Evolutionary conservation across 2,329 filamentous ascomycete genomes (phyloP), one percentile per base, ranked within the genome.

Genomic region (Mollisia scopiformis): DNA sequence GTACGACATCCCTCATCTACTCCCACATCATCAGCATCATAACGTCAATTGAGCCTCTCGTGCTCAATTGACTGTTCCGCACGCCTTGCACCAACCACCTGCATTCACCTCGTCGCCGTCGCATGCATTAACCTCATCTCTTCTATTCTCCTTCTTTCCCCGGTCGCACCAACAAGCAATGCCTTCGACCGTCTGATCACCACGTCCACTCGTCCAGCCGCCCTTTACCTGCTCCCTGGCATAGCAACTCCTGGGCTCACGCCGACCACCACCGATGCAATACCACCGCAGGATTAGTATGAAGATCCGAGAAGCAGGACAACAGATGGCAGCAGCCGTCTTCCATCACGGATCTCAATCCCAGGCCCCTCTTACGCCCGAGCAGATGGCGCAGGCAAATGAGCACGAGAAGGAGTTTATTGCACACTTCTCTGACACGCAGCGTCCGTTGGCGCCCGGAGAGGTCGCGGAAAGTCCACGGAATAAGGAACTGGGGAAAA

Each of bases 361-460:
- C 21, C n/a, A n/a, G n/a, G n/a, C n/a, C n/a, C n/a, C n/a, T n/a
- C n/a, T n/a, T n/a, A 25, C 28, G 27, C 19, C 16, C 13, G 30
- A 10, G 27, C 10, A 35, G 13, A 51, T 51, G 39, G 62, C 52
- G 46, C 51, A 63, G 56, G 54, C 39, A n/a, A 59, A 62, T 23
- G 60, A 67, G 55, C 60, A 69, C 31, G 71, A 72, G 55, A 72
- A 67, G 61, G 55, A 66, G 16, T 72, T 72, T 47, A 59, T 72
- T 21, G 67, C 70, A 19, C 66, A 66, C 27, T 72, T 63, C 59
- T 47, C 57, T 4, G 62, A 68, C 5, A 57, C 62, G 31, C 55
- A 66, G 8, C 63, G 62, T n/a, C 50, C 66, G 21, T 52, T 69
- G 28, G 57, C 66, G 1, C 65, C 69, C 2, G 63, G 66, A 13